phyloP scores from a whole-genome alignment of 352 stramenopile species.

The Phytophthora melonis region DNA sequence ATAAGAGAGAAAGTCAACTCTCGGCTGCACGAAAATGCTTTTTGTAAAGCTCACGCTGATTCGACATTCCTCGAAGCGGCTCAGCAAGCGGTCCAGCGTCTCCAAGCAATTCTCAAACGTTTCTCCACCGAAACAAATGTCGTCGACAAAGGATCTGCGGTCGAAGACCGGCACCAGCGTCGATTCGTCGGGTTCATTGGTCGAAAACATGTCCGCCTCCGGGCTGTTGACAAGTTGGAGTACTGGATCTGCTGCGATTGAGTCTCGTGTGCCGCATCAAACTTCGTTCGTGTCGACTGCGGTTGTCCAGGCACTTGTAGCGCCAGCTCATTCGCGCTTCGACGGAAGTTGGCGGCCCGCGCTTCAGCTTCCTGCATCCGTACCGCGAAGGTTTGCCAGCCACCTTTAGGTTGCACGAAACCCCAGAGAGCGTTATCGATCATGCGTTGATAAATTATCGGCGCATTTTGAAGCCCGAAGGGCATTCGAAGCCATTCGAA shows the following conservation, averaged over 20 bases:
- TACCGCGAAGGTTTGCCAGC: neutral
- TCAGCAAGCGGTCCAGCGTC: slow-evolving; percentile 13
- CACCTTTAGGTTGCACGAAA: neutral
- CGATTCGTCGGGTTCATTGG: neutral
- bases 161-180: slow-evolving; percentile 3
- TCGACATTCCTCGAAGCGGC: slow-evolving; percentile 22
- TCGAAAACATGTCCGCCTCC: neutral
- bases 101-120: slow-evolving; percentile 1
- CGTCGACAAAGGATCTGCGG: slow-evolving; percentile 13
- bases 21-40: slow-evolving; percentile 21
- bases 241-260: neutral
- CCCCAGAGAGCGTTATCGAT: neutral
- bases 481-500: slow-evolving; percentile 14
- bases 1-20: slow-evolving; percentile 30
- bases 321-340: neutral
- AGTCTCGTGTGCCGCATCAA: neutral
- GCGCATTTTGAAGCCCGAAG: slow-evolving; percentile 6
- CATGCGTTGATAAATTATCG: slow-evolving; percentile 13
- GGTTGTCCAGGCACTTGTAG: neutral
- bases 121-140: too few relatives aligned
- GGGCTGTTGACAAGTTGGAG: neutral
- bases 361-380: neutral
- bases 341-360: neutral
- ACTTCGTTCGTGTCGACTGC: neutral
- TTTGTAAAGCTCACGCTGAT: slow-evolving; percentile 40